These are phyloP conservation scores for Clavispora santaluciae DNA, from an alignment of 805 yeast species.

Conservation along the genomic window DNA sequence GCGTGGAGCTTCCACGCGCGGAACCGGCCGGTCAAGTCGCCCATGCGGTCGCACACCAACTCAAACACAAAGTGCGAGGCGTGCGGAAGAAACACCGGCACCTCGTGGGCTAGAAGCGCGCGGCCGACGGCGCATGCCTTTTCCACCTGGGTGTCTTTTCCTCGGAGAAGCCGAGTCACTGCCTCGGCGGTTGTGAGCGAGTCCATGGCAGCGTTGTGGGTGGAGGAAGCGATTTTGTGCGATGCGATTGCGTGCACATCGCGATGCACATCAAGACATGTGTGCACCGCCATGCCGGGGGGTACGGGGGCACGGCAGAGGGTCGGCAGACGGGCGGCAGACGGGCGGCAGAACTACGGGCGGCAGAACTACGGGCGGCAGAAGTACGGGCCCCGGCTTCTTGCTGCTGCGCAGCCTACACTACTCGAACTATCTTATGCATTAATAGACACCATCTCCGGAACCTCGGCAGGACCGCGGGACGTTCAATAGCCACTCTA, in stretches of 20 bases:
- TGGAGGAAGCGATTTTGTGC: background rate
- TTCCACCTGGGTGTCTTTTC: conserved; percentile 41
- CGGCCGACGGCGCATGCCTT: conserved; percentile 36
- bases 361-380: too few species aligned
- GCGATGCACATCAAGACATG: background rate
- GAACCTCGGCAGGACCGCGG: too few species aligned
- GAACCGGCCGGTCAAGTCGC: conserved; percentile 41
- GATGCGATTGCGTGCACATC: background rate
- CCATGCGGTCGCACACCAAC: conserved; percentile 55
- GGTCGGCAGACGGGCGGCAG: too few species aligned
- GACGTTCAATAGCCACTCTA: conserved; percentile 38
- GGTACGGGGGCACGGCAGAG: background rate
- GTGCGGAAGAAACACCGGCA: conserved; percentile 49
- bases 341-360: too few species aligned
- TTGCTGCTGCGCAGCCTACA: too few species aligned
- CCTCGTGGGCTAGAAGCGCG: conserved; percentile 27
- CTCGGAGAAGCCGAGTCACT: conserved; percentile 54
- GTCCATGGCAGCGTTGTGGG: conserved; percentile 1
- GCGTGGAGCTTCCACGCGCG: conserved; percentile 38
- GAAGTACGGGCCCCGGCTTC: too few species aligned
- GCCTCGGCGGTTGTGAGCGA: conserved; percentile 33
- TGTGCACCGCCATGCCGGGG: too few species aligned
- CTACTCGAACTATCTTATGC: background rate
- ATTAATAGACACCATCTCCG: background rate
- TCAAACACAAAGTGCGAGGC: conserved; percentile 51